Conservation (phyloP, 345 rosid genomes). For the Bretschneidera sinensis region DNA sequence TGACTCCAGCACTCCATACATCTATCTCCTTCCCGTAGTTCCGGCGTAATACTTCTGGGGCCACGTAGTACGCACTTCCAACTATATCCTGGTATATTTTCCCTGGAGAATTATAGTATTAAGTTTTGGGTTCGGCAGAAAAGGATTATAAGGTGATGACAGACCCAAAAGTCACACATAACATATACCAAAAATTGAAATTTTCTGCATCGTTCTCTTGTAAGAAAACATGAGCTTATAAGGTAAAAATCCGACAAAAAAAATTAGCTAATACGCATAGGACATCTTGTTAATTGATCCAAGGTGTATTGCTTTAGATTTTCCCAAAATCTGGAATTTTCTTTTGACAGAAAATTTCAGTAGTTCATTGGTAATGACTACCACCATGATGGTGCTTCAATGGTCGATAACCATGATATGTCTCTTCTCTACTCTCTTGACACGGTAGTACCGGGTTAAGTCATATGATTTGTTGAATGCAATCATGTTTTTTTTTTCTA, state of each 20-base stretch:
- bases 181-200: constrained; percentile 3
- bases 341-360: not conserved
- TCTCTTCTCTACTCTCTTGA: too few relatives aligned
- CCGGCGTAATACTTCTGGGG: constrained; percentile 75
- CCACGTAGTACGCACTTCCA: constrained; percentile 91
- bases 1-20: constrained; percentile 93
- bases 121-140: not conserved
- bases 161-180: not conserved
- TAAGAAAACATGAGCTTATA: not conserved
- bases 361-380: too few relatives aligned
- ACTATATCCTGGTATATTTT: constrained; percentile 55
- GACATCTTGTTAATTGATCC: too few relatives aligned
- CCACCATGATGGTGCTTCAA: too few relatives aligned
- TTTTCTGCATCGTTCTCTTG: not conserved
- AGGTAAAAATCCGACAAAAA: not conserved
- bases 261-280: too few relatives aligned
- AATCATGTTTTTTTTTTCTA: not conserved
- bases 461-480: too few relatives aligned
- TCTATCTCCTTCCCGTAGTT: constrained; percentile 88
- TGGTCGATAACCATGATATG: too few relatives aligned
- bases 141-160: not conserved
- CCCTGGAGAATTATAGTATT: constrained; percentile 32
- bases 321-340: not conserved
- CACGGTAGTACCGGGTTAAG: too few relatives aligned
- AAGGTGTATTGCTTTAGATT: not conserved